Evolutionary conservation across 2,329 filamentous ascomycete species (phyloP).

Genomic region (Talaromyces sp.): DNA sequence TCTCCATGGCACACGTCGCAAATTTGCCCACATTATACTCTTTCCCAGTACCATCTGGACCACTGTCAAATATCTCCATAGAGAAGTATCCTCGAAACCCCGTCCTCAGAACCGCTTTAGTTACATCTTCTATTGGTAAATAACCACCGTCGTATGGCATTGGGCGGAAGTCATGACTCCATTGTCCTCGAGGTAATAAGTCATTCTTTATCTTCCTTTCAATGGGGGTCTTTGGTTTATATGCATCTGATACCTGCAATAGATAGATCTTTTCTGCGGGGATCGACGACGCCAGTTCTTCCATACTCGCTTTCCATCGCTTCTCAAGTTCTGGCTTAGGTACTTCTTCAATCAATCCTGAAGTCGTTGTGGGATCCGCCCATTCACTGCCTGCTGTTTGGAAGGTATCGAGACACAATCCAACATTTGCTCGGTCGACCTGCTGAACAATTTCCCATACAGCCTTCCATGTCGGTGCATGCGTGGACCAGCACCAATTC

Average conservation of each 20-base stretch:
- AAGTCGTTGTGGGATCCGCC: slow-evolving; percentile 62
- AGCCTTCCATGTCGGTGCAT: slow-evolving; percentile 62
- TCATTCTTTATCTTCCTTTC: slow-evolving; percentile 49
- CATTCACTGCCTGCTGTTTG: slow-evolving; percentile 68
- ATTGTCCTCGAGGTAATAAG: slow-evolving; percentile 56
- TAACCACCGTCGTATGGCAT: slow-evolving; percentile 67
- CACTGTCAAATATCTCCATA: slow-evolving; percentile 65
- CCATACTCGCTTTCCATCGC: slow-evolving; percentile 51
- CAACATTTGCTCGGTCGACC: slow-evolving; percentile 61
- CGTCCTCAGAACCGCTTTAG: slow-evolving; percentile 60
- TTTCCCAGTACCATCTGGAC: slow-evolving; percentile 49
- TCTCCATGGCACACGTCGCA: slow-evolving; percentile 49
- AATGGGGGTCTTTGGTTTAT: slow-evolving; percentile 56
- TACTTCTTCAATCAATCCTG: slow-evolving; percentile 52
- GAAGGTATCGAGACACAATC: slow-evolving; percentile 73
- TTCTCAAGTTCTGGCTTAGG: slow-evolving; percentile 44
- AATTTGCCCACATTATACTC: slow-evolving; percentile 47
- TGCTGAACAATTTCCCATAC: slow-evolving; percentile 63
- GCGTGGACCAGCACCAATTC: slow-evolving; percentile 77
- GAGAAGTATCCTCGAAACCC: slow-evolving; percentile 64
- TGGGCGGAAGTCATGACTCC: slow-evolving; percentile 68
- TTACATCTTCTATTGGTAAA: slow-evolving; percentile 61
- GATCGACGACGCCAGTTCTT: slow-evolving; percentile 52
- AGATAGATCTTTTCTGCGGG: slow-evolving; percentile 68
- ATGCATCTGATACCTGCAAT: slow-evolving; percentile 70